These are phyloP conservation scores for Saraca asoca DNA, from an alignment of 331 rosid genomes.

Conservation along the genomic window DNA sequence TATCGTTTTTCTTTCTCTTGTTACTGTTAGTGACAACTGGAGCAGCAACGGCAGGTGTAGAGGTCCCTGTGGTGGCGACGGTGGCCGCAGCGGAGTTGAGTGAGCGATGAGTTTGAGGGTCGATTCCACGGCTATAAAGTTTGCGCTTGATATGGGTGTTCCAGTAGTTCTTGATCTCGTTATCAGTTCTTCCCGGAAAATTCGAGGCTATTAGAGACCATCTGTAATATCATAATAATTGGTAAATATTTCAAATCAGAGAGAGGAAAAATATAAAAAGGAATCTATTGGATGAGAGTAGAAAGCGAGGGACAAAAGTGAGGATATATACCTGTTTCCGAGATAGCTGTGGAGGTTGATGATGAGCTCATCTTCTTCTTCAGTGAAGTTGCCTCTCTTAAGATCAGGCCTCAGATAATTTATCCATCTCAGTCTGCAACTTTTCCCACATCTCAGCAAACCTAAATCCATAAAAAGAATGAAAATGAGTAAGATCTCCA, in stretches of 20 bases:
- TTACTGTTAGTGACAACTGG: neutral
- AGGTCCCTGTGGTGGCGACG: neutral
- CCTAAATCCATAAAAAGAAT: slow-evolving; percentile 29
- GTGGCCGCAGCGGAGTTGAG: slow-evolving; percentile 27
- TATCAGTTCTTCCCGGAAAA: slow-evolving; percentile 66
- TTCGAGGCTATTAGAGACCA: slow-evolving; percentile 71
- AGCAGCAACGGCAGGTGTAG: neutral
- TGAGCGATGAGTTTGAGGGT: slow-evolving; percentile 62
- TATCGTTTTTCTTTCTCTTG: neutral
- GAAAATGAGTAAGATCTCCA: neutral
- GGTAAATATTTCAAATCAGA: neutral
- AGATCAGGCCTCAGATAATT: slow-evolving; percentile 63
- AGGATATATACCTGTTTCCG: slow-evolving; percentile 52
- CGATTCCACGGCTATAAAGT: slow-evolving; percentile 64
- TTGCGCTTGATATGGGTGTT: slow-evolving; percentile 65
- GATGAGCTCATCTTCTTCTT: slow-evolving; percentile 62
- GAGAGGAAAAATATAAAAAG: neutral
- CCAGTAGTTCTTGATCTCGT: slow-evolving; percentile 70
- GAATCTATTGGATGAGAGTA: neutral
- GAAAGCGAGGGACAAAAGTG: neutral
- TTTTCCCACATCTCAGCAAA: slow-evolving; percentile 65
- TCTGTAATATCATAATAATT: slow-evolving; percentile 28
- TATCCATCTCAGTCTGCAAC: slow-evolving; percentile 62
- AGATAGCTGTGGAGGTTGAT: slow-evolving; percentile 61
- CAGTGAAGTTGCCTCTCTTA: slow-evolving; percentile 66